phyloP scores from a whole-genome alignment of 2,329 filamentous ascomycete genomes.

The Fusarium scirpi region DNA sequence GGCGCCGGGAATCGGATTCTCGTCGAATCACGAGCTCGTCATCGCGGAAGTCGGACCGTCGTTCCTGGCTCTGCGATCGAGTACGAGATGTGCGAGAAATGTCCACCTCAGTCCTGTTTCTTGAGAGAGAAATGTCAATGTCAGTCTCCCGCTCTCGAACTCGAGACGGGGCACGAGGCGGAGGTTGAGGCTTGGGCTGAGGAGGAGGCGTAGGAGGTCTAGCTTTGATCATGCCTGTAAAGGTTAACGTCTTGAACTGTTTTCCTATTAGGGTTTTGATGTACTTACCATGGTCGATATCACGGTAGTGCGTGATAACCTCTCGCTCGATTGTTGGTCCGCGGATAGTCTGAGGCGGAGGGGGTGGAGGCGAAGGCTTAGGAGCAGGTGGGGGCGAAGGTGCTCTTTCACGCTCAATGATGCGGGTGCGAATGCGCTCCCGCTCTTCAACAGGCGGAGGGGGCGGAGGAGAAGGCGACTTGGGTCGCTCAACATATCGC shows the following conservation, averaged over 20 bases:
- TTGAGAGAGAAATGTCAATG: constrained; percentile 70
- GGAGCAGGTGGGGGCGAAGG: constrained; percentile 56
- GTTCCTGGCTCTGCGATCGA: constrained; percentile 56
- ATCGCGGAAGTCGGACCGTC: constrained; percentile 61
- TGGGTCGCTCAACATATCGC: constrained; percentile 56
- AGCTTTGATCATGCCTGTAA: constrained; percentile 59
- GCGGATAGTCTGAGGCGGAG: constrained; percentile 74
- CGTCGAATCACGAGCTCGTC: constrained; percentile 75
- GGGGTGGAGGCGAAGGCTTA: constrained; percentile 65
- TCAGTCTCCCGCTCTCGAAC: constrained; percentile 67
- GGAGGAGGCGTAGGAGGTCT: constrained; percentile 61
- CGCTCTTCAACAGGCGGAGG: constrained; percentile 49
- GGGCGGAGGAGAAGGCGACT: constrained; percentile 51
- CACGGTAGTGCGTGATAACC: constrained; percentile 87
- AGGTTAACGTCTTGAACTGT: constrained; percentile 21
- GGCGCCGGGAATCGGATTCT: constrained; percentile 64
- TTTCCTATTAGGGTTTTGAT: neutral
- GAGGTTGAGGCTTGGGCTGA: constrained; percentile 57
- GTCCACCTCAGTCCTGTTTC: constrained; percentile 68
- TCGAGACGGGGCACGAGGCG: constrained; percentile 59
- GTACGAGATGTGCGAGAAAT: constrained; percentile 58
- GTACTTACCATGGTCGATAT: constrained; percentile 83
- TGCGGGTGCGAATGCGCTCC: constrained; percentile 62
- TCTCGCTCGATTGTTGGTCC: constrained; percentile 87
- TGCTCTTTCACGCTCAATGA: constrained; percentile 59